phyloP scores from a whole-genome alignment of 2,329 filamentous ascomycete species.

The Decorospora gaudefroyi region DNA sequence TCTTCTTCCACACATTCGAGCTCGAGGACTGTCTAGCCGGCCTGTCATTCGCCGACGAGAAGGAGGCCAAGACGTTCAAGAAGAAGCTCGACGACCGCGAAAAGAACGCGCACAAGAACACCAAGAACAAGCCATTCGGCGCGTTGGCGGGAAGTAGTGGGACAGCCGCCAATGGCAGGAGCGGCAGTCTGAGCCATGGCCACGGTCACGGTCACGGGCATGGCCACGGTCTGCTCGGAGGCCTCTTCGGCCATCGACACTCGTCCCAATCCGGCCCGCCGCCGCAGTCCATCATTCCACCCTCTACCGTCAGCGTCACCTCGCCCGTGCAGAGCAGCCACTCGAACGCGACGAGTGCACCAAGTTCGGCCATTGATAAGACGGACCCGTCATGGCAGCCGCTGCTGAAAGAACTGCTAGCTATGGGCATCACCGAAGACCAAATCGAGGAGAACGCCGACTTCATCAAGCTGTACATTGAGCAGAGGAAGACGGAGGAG shows the following conservation, averaged over 20 bases:
- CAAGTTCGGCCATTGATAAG: conserved; percentile 60
- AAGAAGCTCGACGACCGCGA: conserved; percentile 97
- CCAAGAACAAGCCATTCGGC: conserved; percentile 74
- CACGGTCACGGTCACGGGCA: no score
- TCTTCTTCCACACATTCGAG: conserved; percentile 98
- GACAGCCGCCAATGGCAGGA: conserved; percentile 37
- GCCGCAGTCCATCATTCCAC: conserved; percentile 57
- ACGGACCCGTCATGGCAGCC: conserved; percentile 66
- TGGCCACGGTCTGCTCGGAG: conserved; percentile 56
- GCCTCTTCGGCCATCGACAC: conserved; percentile 58
- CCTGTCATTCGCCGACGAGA: conserved; percentile 92
- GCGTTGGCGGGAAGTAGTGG: conserved; percentile 39
- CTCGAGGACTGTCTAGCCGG: conserved; percentile 89
- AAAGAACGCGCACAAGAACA: conserved; percentile 91
- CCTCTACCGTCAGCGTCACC: conserved; percentile 42
- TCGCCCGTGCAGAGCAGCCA: conserved; percentile 45
- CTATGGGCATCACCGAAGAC: conserved; percentile 70
- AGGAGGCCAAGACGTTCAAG: conserved; percentile 94
- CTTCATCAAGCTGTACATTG: conserved; percentile 70
- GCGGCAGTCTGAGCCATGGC: no score
- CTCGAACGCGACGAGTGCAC: conserved; percentile 41
- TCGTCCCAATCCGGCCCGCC: conserved; percentile 49
- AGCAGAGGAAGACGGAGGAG: conserved; percentile 63
- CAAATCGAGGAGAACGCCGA: conserved; percentile 69
- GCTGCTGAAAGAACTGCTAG: conserved; percentile 63